Evolutionary conservation across 2,329 filamentous ascomycete species (phyloP), one percentile per base, ranked within the genome.

Genomic region (Sclerotinia sclerotiorum): DNA sequence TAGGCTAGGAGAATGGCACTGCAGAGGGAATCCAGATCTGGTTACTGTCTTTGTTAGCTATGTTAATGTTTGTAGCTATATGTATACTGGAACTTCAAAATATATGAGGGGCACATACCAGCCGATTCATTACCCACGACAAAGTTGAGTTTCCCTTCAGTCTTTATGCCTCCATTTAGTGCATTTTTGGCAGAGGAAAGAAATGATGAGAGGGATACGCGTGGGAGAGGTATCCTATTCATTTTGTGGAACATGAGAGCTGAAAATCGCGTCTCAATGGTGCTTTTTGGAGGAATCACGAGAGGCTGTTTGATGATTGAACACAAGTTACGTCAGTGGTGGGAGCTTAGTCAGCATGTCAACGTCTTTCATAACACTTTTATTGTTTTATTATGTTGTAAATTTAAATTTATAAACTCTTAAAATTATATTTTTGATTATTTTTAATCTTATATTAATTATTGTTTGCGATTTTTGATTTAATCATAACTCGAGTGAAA

Each of bases 11-110:
- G 79, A 24, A 95, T 80, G 35, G 91, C 87, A 39, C 87, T 90
- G 78, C 90, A 91, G 73, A 95, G 85, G 1, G 91, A 94, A 80
- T 95, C 92, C 67, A 95, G 88, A 73, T 95, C 92, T 91, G n/a
- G 15, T 44, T 19, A 57, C 17, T 32, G 60, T 39, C 3, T 8
- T n/a, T 21, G 46, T 62, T 39, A 32, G 55, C 32, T 51, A 7
- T 19, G 11, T 49, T 19, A 29, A 29, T 24, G 11, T 54, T 17
- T 7, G 0, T 58, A 11, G 19, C 13, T 42, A 15, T n/a, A n/a
- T 6, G n/a, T n/a, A 24, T 19, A 58, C 63, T 51, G n/a, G 32
- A n/a, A 6, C 15, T 1, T 17, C 27, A 58, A n/a, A 39, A 27
- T 49, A 35, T 55, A n/a, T 55, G 8, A 48, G 19, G 5, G 48